phyloP scores from a whole-genome alignment of 1,139 yeast species.

The Diutina catenulata region DNA sequence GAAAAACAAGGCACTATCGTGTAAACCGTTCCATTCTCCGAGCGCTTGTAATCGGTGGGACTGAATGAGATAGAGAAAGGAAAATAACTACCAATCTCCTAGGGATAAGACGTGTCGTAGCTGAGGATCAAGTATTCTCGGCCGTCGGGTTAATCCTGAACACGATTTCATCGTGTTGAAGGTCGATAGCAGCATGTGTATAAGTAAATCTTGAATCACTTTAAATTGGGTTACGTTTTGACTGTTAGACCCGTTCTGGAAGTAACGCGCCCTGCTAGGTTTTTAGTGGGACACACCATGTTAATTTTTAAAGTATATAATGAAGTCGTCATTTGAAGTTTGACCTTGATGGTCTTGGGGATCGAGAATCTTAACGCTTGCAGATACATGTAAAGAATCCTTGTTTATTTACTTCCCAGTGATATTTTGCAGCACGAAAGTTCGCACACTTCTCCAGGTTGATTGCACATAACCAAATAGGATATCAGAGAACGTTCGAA shows the following conservation, averaged over 20 bases:
- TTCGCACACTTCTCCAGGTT: too few species aligned
- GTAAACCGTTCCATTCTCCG: neutral
- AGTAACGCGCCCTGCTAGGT: neutral
- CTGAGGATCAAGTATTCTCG: neutral
- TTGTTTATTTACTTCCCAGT: too few species aligned
- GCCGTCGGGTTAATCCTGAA: too few species aligned
- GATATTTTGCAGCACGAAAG: too few species aligned
- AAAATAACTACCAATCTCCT: neutral
- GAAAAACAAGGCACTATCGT: neutral
- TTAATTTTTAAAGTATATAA: too few species aligned
- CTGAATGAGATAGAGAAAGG: neutral
- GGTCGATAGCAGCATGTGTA: neutral
- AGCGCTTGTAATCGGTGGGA: neutral
- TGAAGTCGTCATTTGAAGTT: neutral
- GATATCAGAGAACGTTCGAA: neutral
- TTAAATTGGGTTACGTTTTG: too few species aligned
- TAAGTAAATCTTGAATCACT: neutral
- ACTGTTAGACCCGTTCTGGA: neutral
- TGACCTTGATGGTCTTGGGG: neutral
- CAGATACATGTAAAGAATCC: neutral
- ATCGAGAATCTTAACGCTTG: neutral
- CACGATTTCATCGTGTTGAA: too few species aligned
- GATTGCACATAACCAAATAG: neutral
- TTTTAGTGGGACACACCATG: too few species aligned
- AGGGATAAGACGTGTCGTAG: neutral